Evolutionary conservation across 1,139 yeast genomes (phyloP).

Genomic region (Yamadazyma atmosphaerica): DNA sequence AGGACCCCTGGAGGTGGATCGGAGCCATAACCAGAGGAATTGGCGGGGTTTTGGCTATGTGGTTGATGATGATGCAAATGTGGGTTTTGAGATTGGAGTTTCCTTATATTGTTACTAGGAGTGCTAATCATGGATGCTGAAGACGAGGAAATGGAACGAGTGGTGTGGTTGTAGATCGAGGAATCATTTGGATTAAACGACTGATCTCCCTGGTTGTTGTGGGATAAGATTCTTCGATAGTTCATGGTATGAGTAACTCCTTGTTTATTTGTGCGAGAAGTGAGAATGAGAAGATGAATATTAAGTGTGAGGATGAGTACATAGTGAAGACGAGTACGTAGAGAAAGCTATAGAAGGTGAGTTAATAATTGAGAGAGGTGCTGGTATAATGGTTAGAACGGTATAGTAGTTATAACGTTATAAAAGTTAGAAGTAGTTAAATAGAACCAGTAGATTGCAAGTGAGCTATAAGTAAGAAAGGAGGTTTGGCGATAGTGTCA

Average conservation of each 20-base stretch:
- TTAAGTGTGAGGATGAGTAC: too few relatives aligned
- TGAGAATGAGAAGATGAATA: background rate
- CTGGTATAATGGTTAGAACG: too few relatives aligned
- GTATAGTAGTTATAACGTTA: too few relatives aligned
- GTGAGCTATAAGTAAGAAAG: too few relatives aligned
- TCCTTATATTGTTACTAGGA: constrained; percentile 32
- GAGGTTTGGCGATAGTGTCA: too few relatives aligned
- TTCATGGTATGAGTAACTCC: constrained; percentile 5
- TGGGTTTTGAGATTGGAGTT: constrained; percentile 21
- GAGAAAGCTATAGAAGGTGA: too few relatives aligned
- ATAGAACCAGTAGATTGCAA: too few relatives aligned
- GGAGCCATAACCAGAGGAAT: too few relatives aligned
- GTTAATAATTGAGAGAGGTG: too few relatives aligned
- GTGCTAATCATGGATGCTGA: constrained; percentile 31
- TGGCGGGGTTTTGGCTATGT: constrained; percentile 14
- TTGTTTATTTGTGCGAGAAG: background rate
- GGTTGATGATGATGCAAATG: constrained; percentile 19
- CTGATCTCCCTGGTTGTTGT: constrained; percentile 17
- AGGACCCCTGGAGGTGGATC: background rate
- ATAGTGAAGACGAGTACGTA: too few relatives aligned
- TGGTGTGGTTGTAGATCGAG: constrained; percentile 8
- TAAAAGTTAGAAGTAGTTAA: too few relatives aligned
- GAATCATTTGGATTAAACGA: constrained; percentile 23
- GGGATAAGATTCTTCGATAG: constrained; percentile 20
- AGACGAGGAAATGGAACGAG: constrained; percentile 25